These are phyloP conservation scores for Volvox carteri DNA, from an alignment of 163 green algal genomes.

Conservation along the genomic window DNA sequence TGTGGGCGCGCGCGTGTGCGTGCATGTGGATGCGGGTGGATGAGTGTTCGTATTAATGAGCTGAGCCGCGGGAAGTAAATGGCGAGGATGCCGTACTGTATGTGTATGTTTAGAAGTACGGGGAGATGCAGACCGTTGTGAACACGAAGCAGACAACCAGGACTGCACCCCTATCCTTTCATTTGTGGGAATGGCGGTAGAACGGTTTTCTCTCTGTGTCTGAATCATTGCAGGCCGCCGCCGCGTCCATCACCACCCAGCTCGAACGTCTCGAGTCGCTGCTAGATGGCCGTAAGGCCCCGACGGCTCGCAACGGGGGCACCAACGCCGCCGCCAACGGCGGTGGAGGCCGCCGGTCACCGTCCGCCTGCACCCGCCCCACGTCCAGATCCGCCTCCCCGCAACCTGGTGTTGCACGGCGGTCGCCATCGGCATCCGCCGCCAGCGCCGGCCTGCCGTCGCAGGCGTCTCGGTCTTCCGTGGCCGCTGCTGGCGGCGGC, in stretches of 20 bases:
- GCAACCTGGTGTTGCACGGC: background rate
- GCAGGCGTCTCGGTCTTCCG: background rate
- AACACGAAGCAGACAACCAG: too few relatives aligned
- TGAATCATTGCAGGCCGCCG: constrained; percentile 6
- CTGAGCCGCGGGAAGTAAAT: too few relatives aligned
- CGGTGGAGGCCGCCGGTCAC: too few relatives aligned
- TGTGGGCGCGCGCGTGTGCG: background rate
- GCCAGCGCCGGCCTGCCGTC: constrained; percentile 5
- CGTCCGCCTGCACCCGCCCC: background rate
- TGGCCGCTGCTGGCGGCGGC: background rate
- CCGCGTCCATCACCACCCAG: constrained; percentile 41
- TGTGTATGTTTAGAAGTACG: background rate
- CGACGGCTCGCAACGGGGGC: background rate
- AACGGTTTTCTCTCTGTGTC: too few relatives aligned
- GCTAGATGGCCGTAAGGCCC: constrained; percentile 25
- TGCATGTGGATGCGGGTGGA: too few relatives aligned
- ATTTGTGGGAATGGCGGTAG: too few relatives aligned
- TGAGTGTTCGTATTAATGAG: too few relatives aligned
- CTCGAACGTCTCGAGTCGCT: constrained; percentile 54
- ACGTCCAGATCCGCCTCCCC: background rate
- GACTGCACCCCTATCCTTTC: too few relatives aligned
- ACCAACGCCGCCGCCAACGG: background rate
- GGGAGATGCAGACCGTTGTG: too few relatives aligned
- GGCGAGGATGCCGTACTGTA: too few relatives aligned
- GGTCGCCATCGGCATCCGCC: background rate